These are phyloP conservation scores for Colletotrichum sp. DNA, from an alignment of 2,329 filamentous ascomycete species.

Conservation along the genomic window DNA sequence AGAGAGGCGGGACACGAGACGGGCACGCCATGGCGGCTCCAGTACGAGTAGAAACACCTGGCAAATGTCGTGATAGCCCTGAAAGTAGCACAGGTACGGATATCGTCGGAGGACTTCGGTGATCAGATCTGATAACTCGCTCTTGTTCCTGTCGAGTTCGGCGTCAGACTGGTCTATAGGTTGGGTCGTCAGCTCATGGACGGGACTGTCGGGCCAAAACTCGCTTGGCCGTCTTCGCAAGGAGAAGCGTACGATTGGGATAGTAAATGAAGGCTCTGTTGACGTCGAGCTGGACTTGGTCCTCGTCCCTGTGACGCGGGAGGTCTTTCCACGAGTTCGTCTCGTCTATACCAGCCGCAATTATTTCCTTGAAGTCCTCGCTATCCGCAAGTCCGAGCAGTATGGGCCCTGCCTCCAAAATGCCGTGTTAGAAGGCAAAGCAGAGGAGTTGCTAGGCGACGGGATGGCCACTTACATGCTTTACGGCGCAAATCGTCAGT, in stretches of 20 bases:
- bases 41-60: slow-evolving; percentile 93
- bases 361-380: slow-evolving; percentile 16
- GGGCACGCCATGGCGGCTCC: slow-evolving; percentile 60
- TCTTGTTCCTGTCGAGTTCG: slow-evolving; percentile 73
- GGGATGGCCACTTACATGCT: slow-evolving; percentile 71
- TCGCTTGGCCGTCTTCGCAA: not conserved
- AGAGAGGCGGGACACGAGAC: slow-evolving; percentile 80
- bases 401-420: slow-evolving; percentile 60
- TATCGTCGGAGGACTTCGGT: slow-evolving; percentile 78
- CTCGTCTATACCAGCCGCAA: slow-evolving; percentile 17
- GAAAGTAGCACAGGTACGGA: slow-evolving; percentile 91
- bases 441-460: not conserved
- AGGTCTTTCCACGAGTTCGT: slow-evolving; percentile 62
- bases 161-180: slow-evolving; percentile 68
- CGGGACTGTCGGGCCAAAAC: not conserved
- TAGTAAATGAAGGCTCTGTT: slow-evolving; percentile 98
- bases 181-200: slow-evolving; percentile 17
- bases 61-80: slow-evolving; percentile 98
- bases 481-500: slow-evolving; percentile 70
- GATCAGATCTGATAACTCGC: slow-evolving; percentile 81
- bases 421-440: slow-evolving; percentile 8
- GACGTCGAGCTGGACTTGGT: slow-evolving; percentile 91
- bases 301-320: slow-evolving; percentile 82
- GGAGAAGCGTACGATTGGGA: slow-evolving; percentile 67
- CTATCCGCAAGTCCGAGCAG: slow-evolving; percentile 50